These are phyloP conservation scores for Pseudogymnoascus sp. DNA, from an alignment of 2,329 filamentous ascomycete genomes.

Conservation along the genomic window DNA sequence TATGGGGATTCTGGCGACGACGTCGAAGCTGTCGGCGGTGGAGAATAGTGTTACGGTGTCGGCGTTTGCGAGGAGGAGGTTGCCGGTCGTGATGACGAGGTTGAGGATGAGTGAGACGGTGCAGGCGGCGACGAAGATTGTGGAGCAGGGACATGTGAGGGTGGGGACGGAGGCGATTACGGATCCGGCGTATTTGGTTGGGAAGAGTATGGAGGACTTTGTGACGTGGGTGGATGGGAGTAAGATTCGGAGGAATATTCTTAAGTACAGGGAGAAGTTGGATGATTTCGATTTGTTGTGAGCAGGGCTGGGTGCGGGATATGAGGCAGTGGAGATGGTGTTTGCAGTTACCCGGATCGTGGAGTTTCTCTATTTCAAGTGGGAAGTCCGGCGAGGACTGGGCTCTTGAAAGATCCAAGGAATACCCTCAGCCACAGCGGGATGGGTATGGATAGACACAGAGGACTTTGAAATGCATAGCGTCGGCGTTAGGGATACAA, in stretches of 20 bases:
- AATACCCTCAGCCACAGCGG: not conserved
- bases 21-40: constrained; percentile 68
- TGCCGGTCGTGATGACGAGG: constrained; percentile 87
- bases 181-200: constrained; percentile 83
- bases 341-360: not conserved
- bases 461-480: not conserved
- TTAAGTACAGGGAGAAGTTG: constrained; percentile 89
- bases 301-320: constrained; percentile 19
- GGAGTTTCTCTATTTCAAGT: not conserved
- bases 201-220: constrained; percentile 86
- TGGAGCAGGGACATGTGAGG: constrained; percentile 89
- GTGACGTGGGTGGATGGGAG: constrained; percentile 93
- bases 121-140: constrained; percentile 73
- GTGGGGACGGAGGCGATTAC: constrained; percentile 86
- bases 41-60: constrained; percentile 85
- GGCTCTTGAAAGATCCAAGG: not conserved
- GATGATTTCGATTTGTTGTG: constrained; percentile 90
- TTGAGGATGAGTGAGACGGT: constrained; percentile 88
- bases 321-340: not conserved
- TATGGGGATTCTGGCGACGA: constrained; percentile 74
- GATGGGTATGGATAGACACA: not conserved
- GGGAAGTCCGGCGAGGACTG: not conserved
- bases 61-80: constrained; percentile 72
- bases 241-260: constrained; percentile 94
- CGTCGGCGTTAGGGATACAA: constrained; percentile 3